Conservation (phyloP, 2,329 filamentous ascomycete species). For the Nigrospora sphaerica region DNA sequence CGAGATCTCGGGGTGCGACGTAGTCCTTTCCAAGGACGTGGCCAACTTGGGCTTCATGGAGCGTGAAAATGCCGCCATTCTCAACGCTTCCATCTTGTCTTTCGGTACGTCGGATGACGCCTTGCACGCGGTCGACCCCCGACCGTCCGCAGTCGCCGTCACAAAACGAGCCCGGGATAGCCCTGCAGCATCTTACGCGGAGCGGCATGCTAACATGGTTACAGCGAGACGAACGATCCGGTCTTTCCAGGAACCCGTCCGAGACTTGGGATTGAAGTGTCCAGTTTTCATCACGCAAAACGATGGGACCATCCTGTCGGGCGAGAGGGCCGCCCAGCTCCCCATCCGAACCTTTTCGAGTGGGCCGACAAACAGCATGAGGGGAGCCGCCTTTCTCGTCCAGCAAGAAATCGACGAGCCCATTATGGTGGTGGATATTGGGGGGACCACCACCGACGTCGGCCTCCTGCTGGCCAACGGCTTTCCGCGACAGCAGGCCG, state of each 20-base stretch:
- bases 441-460: constrained; percentile 60
- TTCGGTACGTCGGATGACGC: constrained; percentile 28
- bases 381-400: constrained; percentile 53
- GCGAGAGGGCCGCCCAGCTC: constrained; percentile 42
- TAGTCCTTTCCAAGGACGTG: constrained; percentile 44
- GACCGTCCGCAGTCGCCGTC: too few relatives aligned
- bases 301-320: constrained; percentile 53
- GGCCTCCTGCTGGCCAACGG: constrained; percentile 54
- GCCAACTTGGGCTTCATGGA: constrained; percentile 50
- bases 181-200: too few relatives aligned
- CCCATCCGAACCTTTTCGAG: constrained; percentile 57
- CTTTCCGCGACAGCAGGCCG: constrained; percentile 55
- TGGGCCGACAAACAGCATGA: constrained; percentile 58
- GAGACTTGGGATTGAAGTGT: constrained; percentile 39
- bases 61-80: constrained; percentile 57
- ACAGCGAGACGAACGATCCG: constrained; percentile 42
- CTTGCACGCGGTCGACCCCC: too few relatives aligned
- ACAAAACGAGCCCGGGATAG: too few relatives aligned
- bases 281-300: constrained; percentile 58
- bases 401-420: constrained; percentile 25
- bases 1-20: constrained; percentile 31
- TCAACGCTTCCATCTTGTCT: constrained; percentile 54
- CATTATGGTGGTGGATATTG: constrained; percentile 58
- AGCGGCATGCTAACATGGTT: too few relatives aligned
- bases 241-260: constrained; percentile 46